phyloP scores from a whole-genome alignment of 768 basidiomycete species.

The Boletus patriciae region DNA sequence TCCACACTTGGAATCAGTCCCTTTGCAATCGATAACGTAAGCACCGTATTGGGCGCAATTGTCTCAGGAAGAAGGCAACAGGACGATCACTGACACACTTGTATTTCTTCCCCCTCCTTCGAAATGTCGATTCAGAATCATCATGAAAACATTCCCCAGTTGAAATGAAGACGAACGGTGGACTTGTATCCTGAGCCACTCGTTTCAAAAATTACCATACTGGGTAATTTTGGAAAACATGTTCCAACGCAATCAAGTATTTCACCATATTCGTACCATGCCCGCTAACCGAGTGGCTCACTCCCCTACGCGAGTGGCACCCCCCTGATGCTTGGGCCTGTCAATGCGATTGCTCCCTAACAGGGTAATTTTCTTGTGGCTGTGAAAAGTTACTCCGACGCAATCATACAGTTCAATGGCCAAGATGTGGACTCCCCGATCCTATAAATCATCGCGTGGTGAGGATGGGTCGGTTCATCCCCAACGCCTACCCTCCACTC shows the following conservation, averaged over 20 bases:
- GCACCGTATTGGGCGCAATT: neutral
- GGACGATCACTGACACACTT: conserved; percentile 1
- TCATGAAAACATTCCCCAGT: neutral
- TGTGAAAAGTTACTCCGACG: conserved; percentile 18
- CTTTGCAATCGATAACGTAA: conserved; percentile 4
- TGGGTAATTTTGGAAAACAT: conserved; percentile 16
- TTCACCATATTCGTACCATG: conserved; percentile 6
- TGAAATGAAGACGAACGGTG: neutral
- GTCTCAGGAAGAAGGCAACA: conserved; percentile 2
- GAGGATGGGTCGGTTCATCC: conserved; percentile 1
- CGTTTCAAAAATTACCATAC: neutral
- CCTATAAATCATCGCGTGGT: conserved; percentile 22
- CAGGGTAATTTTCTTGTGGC: conserved; percentile 11
- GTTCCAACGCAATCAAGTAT: conserved; percentile 24
- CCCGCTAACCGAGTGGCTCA: conserved; percentile 29
- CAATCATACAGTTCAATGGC: conserved; percentile 26
- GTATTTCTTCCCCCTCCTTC: neutral
- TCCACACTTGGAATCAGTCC: neutral
- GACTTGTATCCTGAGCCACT: conserved; percentile 10
- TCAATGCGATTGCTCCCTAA: conserved; percentile 25
- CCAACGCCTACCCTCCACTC: neutral
- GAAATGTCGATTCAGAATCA: neutral
- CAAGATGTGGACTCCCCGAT: conserved; percentile 9
- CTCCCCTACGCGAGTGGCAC: conserved; percentile 15
- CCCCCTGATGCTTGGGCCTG: conserved; percentile 14